Conservation (phyloP, 208 protist species). For the Borovskyia barvae region DNA sequence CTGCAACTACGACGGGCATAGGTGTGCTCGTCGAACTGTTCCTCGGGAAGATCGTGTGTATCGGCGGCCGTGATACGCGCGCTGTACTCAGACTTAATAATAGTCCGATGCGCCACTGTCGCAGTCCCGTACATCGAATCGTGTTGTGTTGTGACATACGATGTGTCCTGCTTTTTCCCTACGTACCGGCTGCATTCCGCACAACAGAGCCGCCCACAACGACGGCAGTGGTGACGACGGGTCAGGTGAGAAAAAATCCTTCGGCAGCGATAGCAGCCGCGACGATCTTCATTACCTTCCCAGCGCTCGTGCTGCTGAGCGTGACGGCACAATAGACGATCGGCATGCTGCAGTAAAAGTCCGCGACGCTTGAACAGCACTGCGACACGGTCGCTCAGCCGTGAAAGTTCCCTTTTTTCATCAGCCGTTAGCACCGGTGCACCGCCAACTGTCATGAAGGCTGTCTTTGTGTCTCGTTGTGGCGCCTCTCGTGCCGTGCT, state of each 20-base stretch:
- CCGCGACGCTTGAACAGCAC: conserved; percentile 32
- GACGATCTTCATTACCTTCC: conserved; percentile 48
- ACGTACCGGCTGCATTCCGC: conserved; percentile 56
- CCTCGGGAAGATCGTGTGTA: conserved; percentile 18
- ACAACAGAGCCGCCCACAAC: conserved; percentile 64
- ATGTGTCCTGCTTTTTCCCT: conserved; percentile 51
- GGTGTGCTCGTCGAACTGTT: conserved; percentile 49
- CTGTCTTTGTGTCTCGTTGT: neutral
- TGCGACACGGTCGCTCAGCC: conserved; percentile 19
- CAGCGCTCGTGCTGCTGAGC: conserved; percentile 38
- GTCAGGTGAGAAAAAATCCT: conserved; percentile 45
- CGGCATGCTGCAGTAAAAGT: conserved; percentile 25
- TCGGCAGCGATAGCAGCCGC: conserved; percentile 42
- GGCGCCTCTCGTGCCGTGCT: no score
- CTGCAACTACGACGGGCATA: conserved; percentile 13
- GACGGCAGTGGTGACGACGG: conserved; percentile 67
- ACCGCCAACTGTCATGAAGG: no score
- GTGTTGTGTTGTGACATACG: conserved; percentile 12
- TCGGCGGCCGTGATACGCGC: conserved; percentile 34
- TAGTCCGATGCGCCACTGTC: conserved; percentile 18
- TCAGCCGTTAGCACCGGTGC: conserved; percentile 17
- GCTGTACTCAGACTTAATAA: conserved; percentile 42
- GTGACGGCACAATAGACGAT: conserved; percentile 30
- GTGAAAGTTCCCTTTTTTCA: conserved; percentile 15
- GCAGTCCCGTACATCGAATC: neutral